phyloP scores from a whole-genome alignment of 2,329 filamentous ascomycete genomes.

The Didymellaceae sp. region DNA sequence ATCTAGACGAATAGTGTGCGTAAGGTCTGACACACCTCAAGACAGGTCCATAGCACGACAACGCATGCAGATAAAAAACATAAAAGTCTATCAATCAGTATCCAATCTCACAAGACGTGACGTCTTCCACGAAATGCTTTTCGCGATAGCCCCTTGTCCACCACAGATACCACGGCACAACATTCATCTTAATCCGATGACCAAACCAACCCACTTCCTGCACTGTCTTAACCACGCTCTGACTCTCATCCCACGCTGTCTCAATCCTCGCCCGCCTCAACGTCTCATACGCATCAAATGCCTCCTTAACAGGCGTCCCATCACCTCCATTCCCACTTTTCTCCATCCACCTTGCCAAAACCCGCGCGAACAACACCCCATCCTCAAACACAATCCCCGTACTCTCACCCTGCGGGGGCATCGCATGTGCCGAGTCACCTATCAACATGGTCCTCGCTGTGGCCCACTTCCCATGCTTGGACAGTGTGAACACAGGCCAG shows the following conservation, averaged over 20 bases:
- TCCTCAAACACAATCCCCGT: slow-evolving; percentile 62
- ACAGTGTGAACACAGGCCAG: slow-evolving; percentile 56
- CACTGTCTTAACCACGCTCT: slow-evolving; percentile 54
- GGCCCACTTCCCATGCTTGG: slow-evolving; percentile 53
- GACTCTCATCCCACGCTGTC: slow-evolving; percentile 54
- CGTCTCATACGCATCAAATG: slow-evolving; percentile 57
- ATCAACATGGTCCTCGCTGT: slow-evolving; percentile 54
- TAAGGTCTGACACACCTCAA: no score
- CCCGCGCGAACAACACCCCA: slow-evolving; percentile 57
- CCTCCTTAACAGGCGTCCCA: slow-evolving; percentile 49
- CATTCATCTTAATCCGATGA: slow-evolving; percentile 53
- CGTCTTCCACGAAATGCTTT: slow-evolving; percentile 56
- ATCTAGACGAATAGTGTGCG: slow-evolving; percentile 21
- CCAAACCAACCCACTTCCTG: slow-evolving; percentile 54
- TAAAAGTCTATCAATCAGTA: slow-evolving; percentile 3
- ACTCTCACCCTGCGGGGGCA: slow-evolving; percentile 60
- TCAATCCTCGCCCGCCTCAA: slow-evolving; percentile 55
- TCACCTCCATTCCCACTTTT: slow-evolving; percentile 31
- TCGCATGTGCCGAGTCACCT: slow-evolving; percentile 57
- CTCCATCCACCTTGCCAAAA: slow-evolving; percentile 52
- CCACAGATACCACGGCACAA: slow-evolving; percentile 58
- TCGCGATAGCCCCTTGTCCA: slow-evolving; percentile 51
- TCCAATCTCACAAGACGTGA: slow-evolving; percentile 46
- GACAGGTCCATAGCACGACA: no score
- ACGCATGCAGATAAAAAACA: not conserved